A percentile compares a stretch with the other conserved stretches of the same genome.
Conservation (phyloP, 139 green algal species). For the Coelastrella sp. region DNA sequence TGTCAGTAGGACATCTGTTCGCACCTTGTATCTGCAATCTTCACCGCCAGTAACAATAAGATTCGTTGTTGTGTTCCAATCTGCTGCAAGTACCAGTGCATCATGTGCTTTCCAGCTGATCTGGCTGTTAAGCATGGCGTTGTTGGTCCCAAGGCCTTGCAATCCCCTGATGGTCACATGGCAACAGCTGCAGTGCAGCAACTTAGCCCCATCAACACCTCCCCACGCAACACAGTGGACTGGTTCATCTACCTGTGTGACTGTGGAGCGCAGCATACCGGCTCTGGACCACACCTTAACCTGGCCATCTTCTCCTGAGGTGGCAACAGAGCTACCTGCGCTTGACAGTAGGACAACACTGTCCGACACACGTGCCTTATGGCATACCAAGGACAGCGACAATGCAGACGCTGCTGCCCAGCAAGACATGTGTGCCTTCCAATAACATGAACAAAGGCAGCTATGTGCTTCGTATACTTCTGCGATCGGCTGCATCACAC, state of each 20-base stretch:
- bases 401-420: too few species aligned
- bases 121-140: neutral
- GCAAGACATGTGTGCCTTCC: too few species aligned
- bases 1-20: neutral
- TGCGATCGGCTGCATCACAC: neutral
- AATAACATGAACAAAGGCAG: too few species aligned
- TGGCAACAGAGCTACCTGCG: conserved; percentile 80
- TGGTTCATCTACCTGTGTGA: conserved; percentile 66
- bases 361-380: too few species aligned
- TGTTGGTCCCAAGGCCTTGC: neutral
- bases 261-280: conserved; percentile 83
- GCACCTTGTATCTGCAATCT: conserved; percentile 86
- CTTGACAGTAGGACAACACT: neutral
- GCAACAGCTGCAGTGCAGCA: conserved; percentile 70
- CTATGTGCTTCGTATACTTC: too few species aligned
- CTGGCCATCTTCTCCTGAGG: conserved; percentile 82
- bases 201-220: conserved; percentile 69
- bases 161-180: conserved; percentile 61
- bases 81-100: conserved; percentile 64
- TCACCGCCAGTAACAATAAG: conserved; percentile 83
- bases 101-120: conserved; percentile 68
- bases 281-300: conserved; percentile 85
- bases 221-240: conserved; percentile 79
- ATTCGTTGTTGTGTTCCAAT: conserved; percentile 80
- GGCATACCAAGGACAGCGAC: too few species aligned